Conservation (phyloP, 2,329 filamentous ascomycete genomes). For the Colletotrichum lentis region DNA sequence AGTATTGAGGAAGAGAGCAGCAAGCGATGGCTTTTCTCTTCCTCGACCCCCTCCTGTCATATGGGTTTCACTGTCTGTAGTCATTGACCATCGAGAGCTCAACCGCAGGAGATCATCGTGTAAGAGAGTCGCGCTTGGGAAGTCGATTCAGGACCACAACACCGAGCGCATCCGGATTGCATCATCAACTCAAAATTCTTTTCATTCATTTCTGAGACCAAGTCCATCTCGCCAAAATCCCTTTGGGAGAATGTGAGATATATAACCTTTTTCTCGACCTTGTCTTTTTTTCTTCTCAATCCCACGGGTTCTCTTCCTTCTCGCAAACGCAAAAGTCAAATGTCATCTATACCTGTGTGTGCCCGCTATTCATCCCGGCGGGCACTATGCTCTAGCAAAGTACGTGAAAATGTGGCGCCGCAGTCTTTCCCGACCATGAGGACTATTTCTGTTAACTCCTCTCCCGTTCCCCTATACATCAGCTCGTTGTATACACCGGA, state of each 20-base stretch:
- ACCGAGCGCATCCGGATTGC: not conserved
- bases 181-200: constrained; percentile 13
- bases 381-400: constrained; percentile 30
- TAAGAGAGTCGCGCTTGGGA: too few species aligned
- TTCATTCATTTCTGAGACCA: constrained; percentile 30
- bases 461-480: constrained; percentile 5
- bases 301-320: not conserved
- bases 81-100: too few species aligned
- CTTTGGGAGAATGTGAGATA: constrained; percentile 13
- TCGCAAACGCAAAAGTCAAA: constrained; percentile 20
- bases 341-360: constrained; percentile 33
- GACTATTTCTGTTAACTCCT: constrained; percentile 13
- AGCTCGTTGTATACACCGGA: constrained; percentile 9
- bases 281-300: not conserved
- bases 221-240: constrained; percentile 18
- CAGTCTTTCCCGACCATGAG: constrained; percentile 10
- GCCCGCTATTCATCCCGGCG: constrained; percentile 34
- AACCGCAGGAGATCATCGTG: too few species aligned
- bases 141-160: too few species aligned
- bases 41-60: too few species aligned
- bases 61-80: too few species aligned
- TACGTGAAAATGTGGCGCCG: constrained; percentile 16
- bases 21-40: too few species aligned
- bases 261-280: constrained; percentile 5
- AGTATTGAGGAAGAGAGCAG: too few species aligned